Evolutionary conservation across 139 green algal species (phyloP).

Genomic region (Chlamydomonas applanata): DNA sequence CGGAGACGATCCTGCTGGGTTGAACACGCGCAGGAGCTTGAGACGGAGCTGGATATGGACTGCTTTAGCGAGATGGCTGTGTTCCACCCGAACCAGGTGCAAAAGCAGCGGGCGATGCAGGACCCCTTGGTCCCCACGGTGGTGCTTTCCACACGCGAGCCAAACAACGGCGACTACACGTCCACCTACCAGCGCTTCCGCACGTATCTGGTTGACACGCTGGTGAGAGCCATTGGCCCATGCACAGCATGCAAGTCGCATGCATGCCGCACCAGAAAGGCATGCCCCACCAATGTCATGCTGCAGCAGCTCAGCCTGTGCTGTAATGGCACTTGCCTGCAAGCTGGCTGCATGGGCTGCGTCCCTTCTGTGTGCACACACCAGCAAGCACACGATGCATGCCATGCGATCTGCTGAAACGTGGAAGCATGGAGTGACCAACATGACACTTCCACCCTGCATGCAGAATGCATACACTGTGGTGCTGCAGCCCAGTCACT

Average conservation of each 20-base stretch:
- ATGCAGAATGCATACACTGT: constrained; percentile 9
- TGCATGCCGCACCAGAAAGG: too few relatives aligned
- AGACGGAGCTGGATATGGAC: background rate
- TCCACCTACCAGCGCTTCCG: background rate
- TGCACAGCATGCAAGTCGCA: too few relatives aligned
- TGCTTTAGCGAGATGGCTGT: constrained; percentile 4
- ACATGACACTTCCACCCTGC: background rate
- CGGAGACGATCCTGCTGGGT: background rate
- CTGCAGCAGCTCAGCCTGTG: too few relatives aligned
- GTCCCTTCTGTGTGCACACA: background rate
- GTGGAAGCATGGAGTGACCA: too few relatives aligned
- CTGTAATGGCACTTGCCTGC: too few relatives aligned
- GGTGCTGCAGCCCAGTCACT: constrained; percentile 7
- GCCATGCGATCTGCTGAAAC: too few relatives aligned
- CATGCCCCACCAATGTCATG: too few relatives aligned
- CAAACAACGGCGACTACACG: background rate
- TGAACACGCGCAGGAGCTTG: background rate
- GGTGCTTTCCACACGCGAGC: background rate
- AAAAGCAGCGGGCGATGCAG: background rate
- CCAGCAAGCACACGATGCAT: too few relatives aligned
- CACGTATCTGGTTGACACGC: background rate
- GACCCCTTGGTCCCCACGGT: background rate
- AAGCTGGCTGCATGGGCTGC: too few relatives aligned
- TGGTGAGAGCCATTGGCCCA: constrained; percentile 5
- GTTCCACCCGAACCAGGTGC: background rate